A percentile compares a stretch with the other conserved stretches of the same genome.
These are phyloP conservation scores for Coelastrella sp. DNA, from an alignment of 139 green algal genomes.

Conservation along the genomic window DNA sequence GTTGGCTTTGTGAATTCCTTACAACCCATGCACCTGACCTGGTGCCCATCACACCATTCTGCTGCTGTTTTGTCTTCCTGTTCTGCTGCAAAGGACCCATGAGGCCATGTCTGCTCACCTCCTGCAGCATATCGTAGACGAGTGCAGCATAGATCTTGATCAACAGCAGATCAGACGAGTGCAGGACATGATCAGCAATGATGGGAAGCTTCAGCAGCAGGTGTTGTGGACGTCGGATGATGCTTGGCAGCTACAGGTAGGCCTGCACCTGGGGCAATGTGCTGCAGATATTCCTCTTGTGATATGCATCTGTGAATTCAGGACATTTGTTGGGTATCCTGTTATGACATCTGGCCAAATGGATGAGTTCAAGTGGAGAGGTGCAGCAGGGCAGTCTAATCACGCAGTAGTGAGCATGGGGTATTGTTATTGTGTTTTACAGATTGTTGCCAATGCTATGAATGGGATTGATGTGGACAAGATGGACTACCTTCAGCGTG, in stretches of 20 bases:
- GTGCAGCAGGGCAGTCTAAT: too few species aligned
- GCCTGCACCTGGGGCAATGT: too few species aligned
- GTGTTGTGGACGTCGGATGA: not conserved
- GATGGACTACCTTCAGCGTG: conserved; percentile 71
- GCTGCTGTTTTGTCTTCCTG: not conserved
- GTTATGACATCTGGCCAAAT: too few species aligned
- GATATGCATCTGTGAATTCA: not conserved
- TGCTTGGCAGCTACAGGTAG: conserved; percentile 27
- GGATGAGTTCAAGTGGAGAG: too few species aligned
- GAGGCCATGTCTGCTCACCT: conserved; percentile 52
- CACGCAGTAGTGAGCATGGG: not conserved
- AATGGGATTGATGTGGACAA: conserved; percentile 77
- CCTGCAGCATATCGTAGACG: conserved; percentile 66
- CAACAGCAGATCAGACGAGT: not conserved
- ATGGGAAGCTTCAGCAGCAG: not conserved
- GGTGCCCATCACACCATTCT: too few species aligned
- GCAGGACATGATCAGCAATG: conserved; percentile 30
- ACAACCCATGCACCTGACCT: too few species aligned
- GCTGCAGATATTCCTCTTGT: not conserved
- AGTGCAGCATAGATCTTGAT: conserved; percentile 9
- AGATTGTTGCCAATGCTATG: conserved; percentile 62
- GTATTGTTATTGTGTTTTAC: not conserved
- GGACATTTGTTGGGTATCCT: too few species aligned
- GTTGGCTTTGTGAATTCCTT: too few species aligned
- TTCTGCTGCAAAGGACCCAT: conserved; percentile 31